Evolutionary conservation across 805 yeast species (phyloP).

Genomic region (Ogataea pini): DNA sequence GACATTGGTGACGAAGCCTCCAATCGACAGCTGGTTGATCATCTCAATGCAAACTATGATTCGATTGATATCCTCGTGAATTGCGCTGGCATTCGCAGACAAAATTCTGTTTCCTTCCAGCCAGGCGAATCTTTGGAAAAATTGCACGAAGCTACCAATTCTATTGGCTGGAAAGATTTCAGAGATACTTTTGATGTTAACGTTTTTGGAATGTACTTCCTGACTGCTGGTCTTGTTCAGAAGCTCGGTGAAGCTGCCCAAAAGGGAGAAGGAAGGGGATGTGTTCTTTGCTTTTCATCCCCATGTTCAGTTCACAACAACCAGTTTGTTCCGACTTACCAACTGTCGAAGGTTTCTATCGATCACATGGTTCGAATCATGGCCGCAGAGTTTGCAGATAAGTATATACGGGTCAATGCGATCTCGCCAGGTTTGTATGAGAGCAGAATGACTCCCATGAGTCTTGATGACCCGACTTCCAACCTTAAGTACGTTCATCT

Average conservation of each 20-base stretch:
- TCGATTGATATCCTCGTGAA: slow-evolving; percentile 24
- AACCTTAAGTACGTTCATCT: slow-evolving; percentile 21
- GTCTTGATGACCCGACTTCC: slow-evolving; percentile 23
- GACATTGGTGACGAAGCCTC: slow-evolving; percentile 24
- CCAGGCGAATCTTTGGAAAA: slow-evolving; percentile 25
- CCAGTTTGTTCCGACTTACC: slow-evolving; percentile 29
- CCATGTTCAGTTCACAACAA: slow-evolving; percentile 27
- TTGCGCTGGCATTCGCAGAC: slow-evolving; percentile 29
- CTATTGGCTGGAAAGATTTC: slow-evolving; percentile 26
- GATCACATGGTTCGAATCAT: slow-evolving; percentile 31
- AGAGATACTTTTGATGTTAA: slow-evolving; percentile 26
- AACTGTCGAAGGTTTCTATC: slow-evolving; percentile 23
- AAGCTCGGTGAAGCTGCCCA: slow-evolving; percentile 26
- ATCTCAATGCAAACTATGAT: slow-evolving; percentile 22
- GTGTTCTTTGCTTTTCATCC: slow-evolving; percentile 27
- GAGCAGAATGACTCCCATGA: slow-evolving; percentile 28
- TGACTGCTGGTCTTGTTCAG: slow-evolving; percentile 26
- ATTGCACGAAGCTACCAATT: slow-evolving; percentile 23
- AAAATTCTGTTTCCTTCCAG: slow-evolving; percentile 17
- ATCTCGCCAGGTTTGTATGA: slow-evolving; percentile 27
- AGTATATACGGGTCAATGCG: slow-evolving; percentile 27
- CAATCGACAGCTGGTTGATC: slow-evolving; percentile 20
- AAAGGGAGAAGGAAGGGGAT: slow-evolving; percentile 27
- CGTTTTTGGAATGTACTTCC: slow-evolving; percentile 28
- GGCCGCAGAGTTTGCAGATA: slow-evolving; percentile 31